phyloP scores from a whole-genome alignment of 2,329 filamentous ascomycete genomes.

The Nemania bipapillata region DNA sequence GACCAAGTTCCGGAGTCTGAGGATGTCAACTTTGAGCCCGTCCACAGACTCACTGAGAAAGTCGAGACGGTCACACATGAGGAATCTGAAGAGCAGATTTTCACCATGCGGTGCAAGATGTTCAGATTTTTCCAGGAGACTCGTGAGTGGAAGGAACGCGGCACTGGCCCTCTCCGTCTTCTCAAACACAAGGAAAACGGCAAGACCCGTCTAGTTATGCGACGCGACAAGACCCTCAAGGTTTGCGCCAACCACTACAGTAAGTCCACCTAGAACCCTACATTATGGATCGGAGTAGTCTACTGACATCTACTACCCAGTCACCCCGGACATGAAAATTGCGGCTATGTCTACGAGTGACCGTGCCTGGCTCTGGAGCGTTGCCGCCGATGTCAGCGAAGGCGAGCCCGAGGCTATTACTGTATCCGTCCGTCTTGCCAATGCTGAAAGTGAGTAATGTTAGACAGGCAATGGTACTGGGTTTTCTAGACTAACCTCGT shows the following conservation, averaged over 20 bases:
- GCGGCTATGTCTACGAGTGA: constrained; percentile 97
- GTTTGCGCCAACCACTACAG: constrained; percentile 99
- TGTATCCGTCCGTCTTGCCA: constrained; percentile 95
- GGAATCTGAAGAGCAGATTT: constrained; percentile 94
- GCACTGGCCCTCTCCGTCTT: constrained; percentile 93
- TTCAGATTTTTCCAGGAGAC: constrained; percentile 96
- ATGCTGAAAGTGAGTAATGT: constrained; percentile 84
- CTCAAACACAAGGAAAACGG: constrained; percentile 99
- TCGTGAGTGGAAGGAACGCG: constrained; percentile 99
- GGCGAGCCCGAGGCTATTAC: constrained; percentile 96
- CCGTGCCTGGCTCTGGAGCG: constrained; percentile 99
- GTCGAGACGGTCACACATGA: constrained; percentile 98
- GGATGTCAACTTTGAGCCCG: constrained; percentile 96
- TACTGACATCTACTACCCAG: constrained; percentile 58
- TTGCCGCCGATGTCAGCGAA: constrained; percentile 96
- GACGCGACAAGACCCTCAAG: constrained; percentile 99
- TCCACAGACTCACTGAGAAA: constrained; percentile 95
- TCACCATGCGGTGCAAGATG: constrained; percentile 99
- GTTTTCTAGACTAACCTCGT: constrained; percentile 45
- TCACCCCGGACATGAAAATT: constrained; percentile 98
- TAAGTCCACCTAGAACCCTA: constrained; percentile 61
- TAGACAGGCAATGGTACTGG: neutral
- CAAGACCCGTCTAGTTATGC: constrained; percentile 98
- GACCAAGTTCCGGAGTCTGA: constrained; percentile 84
- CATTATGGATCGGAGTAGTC: neutral